phyloP scores from a whole-genome alignment of 108 stramenopile species.

The Aureococcus anophagefferens region DNA sequence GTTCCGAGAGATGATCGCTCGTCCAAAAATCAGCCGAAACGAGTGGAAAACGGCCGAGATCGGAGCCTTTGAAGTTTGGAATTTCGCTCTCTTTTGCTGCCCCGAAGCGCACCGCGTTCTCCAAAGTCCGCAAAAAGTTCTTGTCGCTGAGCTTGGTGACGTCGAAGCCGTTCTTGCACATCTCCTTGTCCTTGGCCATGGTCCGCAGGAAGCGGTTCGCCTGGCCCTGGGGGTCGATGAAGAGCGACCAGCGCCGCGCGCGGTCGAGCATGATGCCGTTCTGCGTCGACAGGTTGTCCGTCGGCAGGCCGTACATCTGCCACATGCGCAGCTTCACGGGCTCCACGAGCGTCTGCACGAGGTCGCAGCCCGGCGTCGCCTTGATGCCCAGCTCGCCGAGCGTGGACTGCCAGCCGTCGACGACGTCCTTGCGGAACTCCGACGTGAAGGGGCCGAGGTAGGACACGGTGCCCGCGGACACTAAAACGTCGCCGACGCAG shows the following conservation, averaged over 20 bases:
- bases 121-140: slow-evolving; percentile 45
- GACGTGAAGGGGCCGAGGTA: slow-evolving; percentile 57
- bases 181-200: slow-evolving; percentile 44
- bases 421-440: slow-evolving; percentile 36
- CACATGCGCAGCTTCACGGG: slow-evolving; percentile 40
- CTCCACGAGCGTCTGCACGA: slow-evolving; percentile 35
- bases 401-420: slow-evolving; percentile 31
- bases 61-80: too few relatives aligned
- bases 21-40: too few relatives aligned
- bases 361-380: slow-evolving; percentile 35
- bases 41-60: too few relatives aligned
- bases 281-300: slow-evolving; percentile 44
- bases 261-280: slow-evolving; percentile 58
- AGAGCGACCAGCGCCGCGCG: slow-evolving; percentile 52
- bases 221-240: slow-evolving; percentile 60
- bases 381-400: slow-evolving; percentile 25
- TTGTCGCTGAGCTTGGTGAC: slow-evolving; percentile 50
- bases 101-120: slow-evolving; percentile 55
- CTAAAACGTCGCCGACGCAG: slow-evolving; percentile 43
- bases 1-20: too few relatives aligned
- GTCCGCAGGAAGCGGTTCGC: slow-evolving; percentile 53
- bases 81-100: too few relatives aligned
- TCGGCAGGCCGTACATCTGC: slow-evolving; percentile 44
- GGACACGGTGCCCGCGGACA: slow-evolving; percentile 43
- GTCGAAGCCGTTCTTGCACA: slow-evolving; percentile 49